These are phyloP conservation scores for Pleurotus tuber-regium DNA, from an alignment of 768 basidiomycete species.

Conservation along the genomic window DNA sequence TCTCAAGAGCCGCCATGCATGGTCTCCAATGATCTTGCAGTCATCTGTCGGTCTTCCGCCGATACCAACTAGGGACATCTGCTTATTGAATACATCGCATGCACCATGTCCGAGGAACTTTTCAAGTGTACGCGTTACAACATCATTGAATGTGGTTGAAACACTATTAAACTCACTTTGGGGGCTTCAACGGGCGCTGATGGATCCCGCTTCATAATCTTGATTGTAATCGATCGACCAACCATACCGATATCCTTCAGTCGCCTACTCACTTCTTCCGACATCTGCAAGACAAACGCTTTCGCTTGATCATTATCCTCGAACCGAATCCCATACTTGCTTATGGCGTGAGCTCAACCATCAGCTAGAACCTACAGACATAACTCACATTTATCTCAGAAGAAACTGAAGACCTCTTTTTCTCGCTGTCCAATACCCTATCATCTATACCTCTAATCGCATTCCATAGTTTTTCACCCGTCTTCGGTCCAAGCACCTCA, in stretches of 20 bases:
- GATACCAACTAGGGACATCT: conserved; percentile 53
- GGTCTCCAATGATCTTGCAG: conserved; percentile 63
- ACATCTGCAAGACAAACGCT: conserved; percentile 73
- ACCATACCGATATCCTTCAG: conserved; percentile 66
- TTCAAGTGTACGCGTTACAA: conserved; percentile 2
- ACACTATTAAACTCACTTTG: conserved; percentile 55
- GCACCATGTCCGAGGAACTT: conserved; percentile 92
- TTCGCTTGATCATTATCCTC: conserved; percentile 79
- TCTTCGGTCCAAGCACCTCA: conserved; percentile 72
- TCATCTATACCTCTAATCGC: conserved; percentile 84
- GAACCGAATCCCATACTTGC: conserved; percentile 94
- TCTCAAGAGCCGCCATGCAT: conserved; percentile 73
- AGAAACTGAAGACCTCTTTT: conserved; percentile 86
- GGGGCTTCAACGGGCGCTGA: conserved; percentile 86
- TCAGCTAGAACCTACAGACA: conserved; percentile 8
- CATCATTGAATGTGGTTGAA: not conserved
- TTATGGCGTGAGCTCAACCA: not conserved
- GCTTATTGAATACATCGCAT: conserved; percentile 81
- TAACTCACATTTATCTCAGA: conserved; percentile 89
- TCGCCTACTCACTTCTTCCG: conserved; percentile 70
- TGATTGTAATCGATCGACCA: conserved; percentile 78
- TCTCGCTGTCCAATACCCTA: conserved; percentile 75
- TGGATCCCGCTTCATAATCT: conserved; percentile 85
- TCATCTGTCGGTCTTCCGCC: conserved; percentile 76
- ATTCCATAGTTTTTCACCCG: conserved; percentile 83